Evolutionary conservation across 2,329 filamentous ascomycete genomes (phyloP).

Genomic region (Diplodia scrobiculata): DNA sequence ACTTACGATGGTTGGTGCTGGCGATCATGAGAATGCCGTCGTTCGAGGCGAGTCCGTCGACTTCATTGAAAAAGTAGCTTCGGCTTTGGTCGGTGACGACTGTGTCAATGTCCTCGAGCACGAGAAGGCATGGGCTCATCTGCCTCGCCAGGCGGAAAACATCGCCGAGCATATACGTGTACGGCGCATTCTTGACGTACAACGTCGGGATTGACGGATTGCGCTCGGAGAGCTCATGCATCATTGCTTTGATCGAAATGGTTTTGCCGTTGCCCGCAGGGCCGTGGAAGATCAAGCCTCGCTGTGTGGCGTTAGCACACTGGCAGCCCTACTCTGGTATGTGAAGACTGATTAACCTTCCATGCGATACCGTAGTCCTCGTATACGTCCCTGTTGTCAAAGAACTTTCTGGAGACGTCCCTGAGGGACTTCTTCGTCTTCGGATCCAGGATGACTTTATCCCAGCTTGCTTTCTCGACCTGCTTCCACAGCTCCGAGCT

Average conservation of each 20-base stretch:
- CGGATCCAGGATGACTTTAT: slow-evolving; percentile 66
- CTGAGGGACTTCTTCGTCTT: slow-evolving; percentile 66
- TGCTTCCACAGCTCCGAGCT: slow-evolving; percentile 61
- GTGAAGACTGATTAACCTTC: slow-evolving; percentile 50
- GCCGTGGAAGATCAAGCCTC: slow-evolving; percentile 68
- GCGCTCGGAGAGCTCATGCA: slow-evolving; percentile 63
- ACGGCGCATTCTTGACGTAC: slow-evolving; percentile 55
- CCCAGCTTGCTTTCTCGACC: slow-evolving; percentile 57
- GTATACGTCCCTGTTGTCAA: slow-evolving; percentile 62
- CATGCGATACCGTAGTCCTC: slow-evolving; percentile 64
- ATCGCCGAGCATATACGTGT: slow-evolving; percentile 36
- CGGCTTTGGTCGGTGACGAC: slow-evolving; percentile 63
- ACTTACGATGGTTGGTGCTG: slow-evolving; percentile 58
- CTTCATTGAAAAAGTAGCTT: slow-evolving; percentile 72
- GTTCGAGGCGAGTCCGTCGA: slow-evolving; percentile 69
- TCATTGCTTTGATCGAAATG: slow-evolving; percentile 69
- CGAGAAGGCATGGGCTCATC: slow-evolving; percentile 67
- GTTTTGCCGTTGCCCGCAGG: slow-evolving; percentile 70
- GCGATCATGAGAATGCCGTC: slow-evolving; percentile 71
- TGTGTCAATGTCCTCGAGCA: slow-evolving; percentile 72
- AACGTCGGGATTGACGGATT: slow-evolving; percentile 58
- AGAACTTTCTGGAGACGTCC: slow-evolving; percentile 66
- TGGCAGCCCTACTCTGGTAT: slow-evolving; percentile 38
- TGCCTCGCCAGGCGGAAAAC: slow-evolving; percentile 58
- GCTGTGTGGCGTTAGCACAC: slow-evolving; percentile 45